These are phyloP conservation scores for Picocystis salinarum DNA, from an alignment of 139 green algal species.

Conservation along the genomic window DNA sequence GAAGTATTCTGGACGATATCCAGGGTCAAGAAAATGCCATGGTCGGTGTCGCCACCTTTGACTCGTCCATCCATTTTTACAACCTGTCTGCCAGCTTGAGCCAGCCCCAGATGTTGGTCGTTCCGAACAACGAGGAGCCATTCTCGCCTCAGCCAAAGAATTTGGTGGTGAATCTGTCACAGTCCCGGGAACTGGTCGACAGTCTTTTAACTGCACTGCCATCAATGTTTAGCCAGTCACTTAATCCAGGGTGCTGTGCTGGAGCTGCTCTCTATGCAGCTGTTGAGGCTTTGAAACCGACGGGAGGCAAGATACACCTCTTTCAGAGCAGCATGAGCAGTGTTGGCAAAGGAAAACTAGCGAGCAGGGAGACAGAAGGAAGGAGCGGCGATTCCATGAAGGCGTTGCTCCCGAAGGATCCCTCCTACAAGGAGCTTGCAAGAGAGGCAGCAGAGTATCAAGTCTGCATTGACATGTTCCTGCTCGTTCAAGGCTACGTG, in stretches of 20 bases:
- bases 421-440: slow-evolving; percentile 30
- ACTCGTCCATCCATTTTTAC: slow-evolving; percentile 68
- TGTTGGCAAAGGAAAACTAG: neutral
- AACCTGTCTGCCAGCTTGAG: slow-evolving; percentile 14
- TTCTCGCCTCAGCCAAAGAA: slow-evolving; percentile 10
- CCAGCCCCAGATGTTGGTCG: slow-evolving; percentile 48
- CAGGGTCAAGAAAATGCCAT: slow-evolving; percentile 34
- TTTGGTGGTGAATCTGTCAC: neutral
- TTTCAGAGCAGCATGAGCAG: slow-evolving; percentile 51
- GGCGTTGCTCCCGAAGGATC: slow-evolving; percentile 38
- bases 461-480: slow-evolving; percentile 51
- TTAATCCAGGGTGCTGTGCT: slow-evolving; percentile 24
- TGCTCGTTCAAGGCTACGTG: slow-evolving; percentile 29
- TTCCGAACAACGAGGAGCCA: slow-evolving; percentile 44
- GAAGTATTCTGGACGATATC: slow-evolving; percentile 35
- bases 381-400: slow-evolving; percentile 23
- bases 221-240: slow-evolving; percentile 25
- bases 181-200: slow-evolving; percentile 8
- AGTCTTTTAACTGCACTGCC: slow-evolving; percentile 47
- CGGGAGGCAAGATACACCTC: slow-evolving; percentile 55
- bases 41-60: slow-evolving; percentile 64
- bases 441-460: slow-evolving; percentile 43
- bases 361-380: slow-evolving; percentile 21
- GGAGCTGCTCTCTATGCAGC: slow-evolving; percentile 40
- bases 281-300: slow-evolving; percentile 38